Percentiles rank a stretch among this genome's conserved stretches.
Conservation (phyloP, 306 rosid genomes). For the Luffa aegyptiaca region DNA sequence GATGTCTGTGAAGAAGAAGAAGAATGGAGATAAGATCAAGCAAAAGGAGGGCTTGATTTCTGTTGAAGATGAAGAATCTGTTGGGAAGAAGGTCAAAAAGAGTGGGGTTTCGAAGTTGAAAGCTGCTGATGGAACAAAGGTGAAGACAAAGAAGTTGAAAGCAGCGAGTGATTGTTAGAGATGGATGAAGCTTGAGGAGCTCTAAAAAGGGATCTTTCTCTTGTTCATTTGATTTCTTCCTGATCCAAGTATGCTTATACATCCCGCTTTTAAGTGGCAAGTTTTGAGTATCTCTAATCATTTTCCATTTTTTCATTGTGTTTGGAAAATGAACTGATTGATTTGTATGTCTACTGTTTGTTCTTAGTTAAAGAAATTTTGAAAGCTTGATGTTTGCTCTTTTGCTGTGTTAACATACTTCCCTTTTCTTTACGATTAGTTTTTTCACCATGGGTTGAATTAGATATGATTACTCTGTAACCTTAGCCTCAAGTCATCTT, state of each 20-base stretch:
- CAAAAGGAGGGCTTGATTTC: background rate
- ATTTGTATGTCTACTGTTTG: background rate
- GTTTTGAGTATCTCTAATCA: background rate
- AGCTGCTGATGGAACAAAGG: background rate
- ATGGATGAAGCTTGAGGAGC: background rate
- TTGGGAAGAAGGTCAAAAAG: slow-evolving; percentile 1
- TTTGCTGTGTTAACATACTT: background rate
- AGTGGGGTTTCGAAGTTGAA: background rate
- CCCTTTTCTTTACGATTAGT: background rate
- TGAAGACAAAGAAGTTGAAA: slow-evolving; percentile 1
- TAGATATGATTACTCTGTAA: background rate
- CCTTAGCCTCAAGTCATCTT: background rate
- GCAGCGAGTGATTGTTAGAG: background rate
- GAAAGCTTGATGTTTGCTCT: background rate
- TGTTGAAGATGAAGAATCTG: background rate
- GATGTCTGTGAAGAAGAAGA: background rate
- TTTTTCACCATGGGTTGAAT: background rate
- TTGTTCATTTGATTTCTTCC: background rate
- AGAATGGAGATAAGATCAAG: background rate
- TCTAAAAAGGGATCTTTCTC: background rate
- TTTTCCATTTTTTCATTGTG: background rate
- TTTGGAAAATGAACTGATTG: slow-evolving; percentile 3
- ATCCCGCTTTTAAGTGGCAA: background rate
- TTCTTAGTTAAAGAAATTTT: background rate
- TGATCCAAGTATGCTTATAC: background rate